Percentiles rank a stretch among this genome's conserved stretches.
Evolutionary conservation across 148 eudicot species (phyloP).

Genomic region (Camellia lanceoleosa): DNA sequence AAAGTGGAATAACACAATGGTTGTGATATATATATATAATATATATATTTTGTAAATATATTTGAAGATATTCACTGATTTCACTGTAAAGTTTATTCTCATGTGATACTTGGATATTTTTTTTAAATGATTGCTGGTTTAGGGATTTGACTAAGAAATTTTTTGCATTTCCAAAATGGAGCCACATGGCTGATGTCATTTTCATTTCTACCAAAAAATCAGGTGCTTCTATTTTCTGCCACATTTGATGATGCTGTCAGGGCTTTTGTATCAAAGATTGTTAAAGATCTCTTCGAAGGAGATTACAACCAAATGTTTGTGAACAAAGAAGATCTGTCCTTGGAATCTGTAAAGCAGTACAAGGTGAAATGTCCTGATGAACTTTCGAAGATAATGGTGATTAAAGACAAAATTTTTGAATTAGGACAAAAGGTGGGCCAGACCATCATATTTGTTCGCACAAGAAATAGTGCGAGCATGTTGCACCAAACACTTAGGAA

Average conservation of each 20-base stretch:
- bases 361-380: conserved; percentile 80
- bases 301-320: conserved; percentile 79
- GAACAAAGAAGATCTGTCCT: conserved; percentile 80
- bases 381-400: conserved; percentile 54
- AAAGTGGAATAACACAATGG: background rate
- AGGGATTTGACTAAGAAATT: background rate
- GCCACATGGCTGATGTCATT: background rate
- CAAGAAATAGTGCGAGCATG: conserved; percentile 54
- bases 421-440: conserved; percentile 81
- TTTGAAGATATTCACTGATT: background rate
- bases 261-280: conserved; percentile 59
- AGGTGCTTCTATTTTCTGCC: conserved; percentile 93
- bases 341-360: conserved; percentile 81
- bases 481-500: conserved; percentile 65
- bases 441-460: conserved; percentile 73
- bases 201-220: conserved; percentile 7
- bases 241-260: conserved; percentile 74
- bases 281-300: conserved; percentile 34
- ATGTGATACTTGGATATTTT: background rate
- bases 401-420: conserved; percentile 70
- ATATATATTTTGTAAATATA: background rate
- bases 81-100: background rate
- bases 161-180: background rate
- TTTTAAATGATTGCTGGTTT: background rate
- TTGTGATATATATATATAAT: background rate